Conservation (phyloP, 371 early-diverging fungal species). For the Mortierella sp. region DNA sequence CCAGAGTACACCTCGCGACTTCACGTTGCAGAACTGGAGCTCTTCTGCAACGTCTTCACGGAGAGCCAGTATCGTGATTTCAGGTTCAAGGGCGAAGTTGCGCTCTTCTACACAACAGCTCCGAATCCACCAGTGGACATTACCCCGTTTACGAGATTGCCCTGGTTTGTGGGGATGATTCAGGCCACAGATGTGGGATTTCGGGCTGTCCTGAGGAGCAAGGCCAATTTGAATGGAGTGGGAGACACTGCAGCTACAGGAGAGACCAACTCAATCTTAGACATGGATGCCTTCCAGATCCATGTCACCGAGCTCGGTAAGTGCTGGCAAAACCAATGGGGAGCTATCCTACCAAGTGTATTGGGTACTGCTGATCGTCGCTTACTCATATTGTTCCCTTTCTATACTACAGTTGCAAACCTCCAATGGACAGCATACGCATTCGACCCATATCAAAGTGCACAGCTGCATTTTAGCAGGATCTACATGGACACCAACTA, state of each 20-base stretch:
- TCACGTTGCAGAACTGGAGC: constrained; percentile 40
- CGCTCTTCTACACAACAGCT: constrained; percentile 24
- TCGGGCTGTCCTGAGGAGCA: constrained; percentile 27
- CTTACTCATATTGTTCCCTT: too few relatives aligned
- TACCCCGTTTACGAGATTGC: constrained; percentile 17
- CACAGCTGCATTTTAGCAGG: constrained; percentile 39
- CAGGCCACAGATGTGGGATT: constrained; percentile 20
- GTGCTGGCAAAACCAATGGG: too few relatives aligned
- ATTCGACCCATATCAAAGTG: constrained; percentile 45
- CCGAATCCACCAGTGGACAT: constrained; percentile 25
- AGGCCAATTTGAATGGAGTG: constrained; percentile 13
- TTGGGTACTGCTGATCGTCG: too few relatives aligned
- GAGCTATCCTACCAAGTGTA: too few relatives aligned
- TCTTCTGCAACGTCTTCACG: constrained; percentile 42
- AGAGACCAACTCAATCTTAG: constrained; percentile 15
- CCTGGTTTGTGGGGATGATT: constrained; percentile 35
- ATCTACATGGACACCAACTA: constrained; percentile 36
- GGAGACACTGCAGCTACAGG: constrained; percentile 6
- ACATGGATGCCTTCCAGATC: constrained; percentile 32
- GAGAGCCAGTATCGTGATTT: constrained; percentile 35
- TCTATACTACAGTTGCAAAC: constrained; percentile 20
- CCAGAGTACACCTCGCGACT: constrained; percentile 20
- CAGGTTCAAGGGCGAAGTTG: constrained; percentile 28
- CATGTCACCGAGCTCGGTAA: constrained; percentile 44
- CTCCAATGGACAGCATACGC: constrained; percentile 32